Conservation (phyloP, 495 filamentous ascomycete genomes). For the Aspergillus hancockii region DNA sequence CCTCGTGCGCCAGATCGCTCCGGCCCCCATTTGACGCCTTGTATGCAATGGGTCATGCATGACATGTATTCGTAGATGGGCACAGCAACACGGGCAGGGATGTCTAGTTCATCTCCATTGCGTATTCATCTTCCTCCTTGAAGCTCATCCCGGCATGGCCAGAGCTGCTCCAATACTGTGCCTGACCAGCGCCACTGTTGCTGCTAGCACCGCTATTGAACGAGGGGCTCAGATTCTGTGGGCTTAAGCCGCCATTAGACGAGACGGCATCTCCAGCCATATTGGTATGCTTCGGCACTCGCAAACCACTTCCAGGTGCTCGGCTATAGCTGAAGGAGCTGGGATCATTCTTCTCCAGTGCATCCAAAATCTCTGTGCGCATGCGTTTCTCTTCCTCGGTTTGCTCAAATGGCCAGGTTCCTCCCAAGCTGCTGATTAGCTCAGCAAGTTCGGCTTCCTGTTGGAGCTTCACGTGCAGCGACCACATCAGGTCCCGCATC, state of each 20-base stretch:
- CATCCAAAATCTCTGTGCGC: slow-evolving; percentile 85
- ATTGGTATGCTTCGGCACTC: slow-evolving; percentile 92
- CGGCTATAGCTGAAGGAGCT: slow-evolving; percentile 76
- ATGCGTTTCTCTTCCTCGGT: slow-evolving; percentile 94
- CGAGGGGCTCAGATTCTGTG: slow-evolving; percentile 70
- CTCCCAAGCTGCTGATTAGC: slow-evolving; percentile 67
- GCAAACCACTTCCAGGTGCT: slow-evolving; percentile 77
- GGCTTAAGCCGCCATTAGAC: slow-evolving; percentile 48
- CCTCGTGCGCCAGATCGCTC: slow-evolving; percentile 35
- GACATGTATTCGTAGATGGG: slow-evolving; percentile 25
- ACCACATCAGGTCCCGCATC: slow-evolving; percentile 98
- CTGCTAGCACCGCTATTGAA: slow-evolving; percentile 60
- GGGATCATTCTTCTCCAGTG: slow-evolving; percentile 76
- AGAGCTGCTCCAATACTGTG: slow-evolving; percentile 72
- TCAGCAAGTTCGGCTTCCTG: slow-evolving; percentile 84
- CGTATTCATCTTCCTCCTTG: slow-evolving; percentile 90
- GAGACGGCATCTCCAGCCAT: slow-evolving; percentile 76
- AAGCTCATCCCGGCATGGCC: slow-evolving; percentile 69
- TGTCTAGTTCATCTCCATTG: slow-evolving; percentile 71
- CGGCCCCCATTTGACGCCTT: slow-evolving; percentile 37
- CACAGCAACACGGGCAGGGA: slow-evolving; percentile 8
- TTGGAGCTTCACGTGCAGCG: slow-evolving; percentile 79
- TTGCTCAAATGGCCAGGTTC: slow-evolving; percentile 74
- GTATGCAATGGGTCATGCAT: slow-evolving; percentile 42
- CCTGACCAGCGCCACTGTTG: slow-evolving; percentile 52